Evolutionary conservation across 495 filamentous ascomycete genomes (phyloP), one percentile per base, ranked within the genome.

Genomic region (Thermochaetoides thermophila): DNA sequence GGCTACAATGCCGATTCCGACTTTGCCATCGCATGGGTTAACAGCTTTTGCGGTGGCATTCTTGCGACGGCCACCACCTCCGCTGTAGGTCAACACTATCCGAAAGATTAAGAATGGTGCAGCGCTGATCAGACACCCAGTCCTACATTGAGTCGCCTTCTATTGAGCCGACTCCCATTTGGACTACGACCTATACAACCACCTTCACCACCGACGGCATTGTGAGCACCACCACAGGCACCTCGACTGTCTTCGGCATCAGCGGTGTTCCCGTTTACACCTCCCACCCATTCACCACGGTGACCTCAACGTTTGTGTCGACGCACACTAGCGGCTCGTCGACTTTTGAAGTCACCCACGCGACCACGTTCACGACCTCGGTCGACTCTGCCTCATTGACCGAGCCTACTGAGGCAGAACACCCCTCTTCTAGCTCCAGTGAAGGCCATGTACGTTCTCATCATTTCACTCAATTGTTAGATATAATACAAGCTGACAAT

Each of bases 21-120:
- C 25, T 35, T 39, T 10, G 49, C 49, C 24, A 48, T 63, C 40
- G 16, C 37, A 26, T 61, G 54, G 37, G 59, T 43, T 27, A 42
- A 53, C 35, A 37, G 44, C 25, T 43, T 50, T 31, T 63, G 60
- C 34, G n/a, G n/a, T n/a, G n/a, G n/a, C n/a, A n/a, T n/a, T 41
- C 48, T 26, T 27, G 44, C 45, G 39, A 24, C 27, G 29, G 34
- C 15, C 16, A 17, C n/a, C 15, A 37, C 6, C 21, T 39, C 39
- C 19, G 38, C 31, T 24, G 23, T 43, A 31, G 35, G 44, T 38
- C 21, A 11, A 6, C 21, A 11, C 21, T 6, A 11, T 24, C 11
- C 21, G 21, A 6, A 24, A 11, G 21, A 11, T 24, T 24, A 11
- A 6, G 11, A 11, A 24, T 24, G 6, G 6, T 6, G 6, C 21